Evolutionary conservation across 441 rosid genomes (phyloP).

Genomic region (Jatropha multifida): DNA sequence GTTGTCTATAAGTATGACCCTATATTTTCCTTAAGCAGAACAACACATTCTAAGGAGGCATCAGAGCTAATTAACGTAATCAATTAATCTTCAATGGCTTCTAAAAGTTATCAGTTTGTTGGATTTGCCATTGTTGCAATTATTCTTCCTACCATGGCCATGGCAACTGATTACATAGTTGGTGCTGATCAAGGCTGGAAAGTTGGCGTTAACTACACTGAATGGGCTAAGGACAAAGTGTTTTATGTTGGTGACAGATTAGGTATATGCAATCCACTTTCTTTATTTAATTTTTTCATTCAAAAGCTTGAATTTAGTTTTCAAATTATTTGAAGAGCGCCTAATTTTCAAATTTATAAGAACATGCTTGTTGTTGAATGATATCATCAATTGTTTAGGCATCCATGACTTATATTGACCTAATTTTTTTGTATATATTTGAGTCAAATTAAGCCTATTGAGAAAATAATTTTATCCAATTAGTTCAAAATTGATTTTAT

Average conservation of each 20-base stretch:
- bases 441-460: neutral
- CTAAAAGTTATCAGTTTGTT: conserved; percentile 9
- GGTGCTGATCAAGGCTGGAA: conserved; percentile 41
- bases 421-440: no score
- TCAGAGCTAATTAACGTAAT: neutral
- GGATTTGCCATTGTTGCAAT: conserved; percentile 24
- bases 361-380: no score
- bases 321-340: no score
- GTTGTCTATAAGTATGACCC: conserved; percentile 7
- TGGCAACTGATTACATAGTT: conserved; percentile 33
- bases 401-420: no score
- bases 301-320: no score
- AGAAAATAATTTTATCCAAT: no score
- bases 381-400: no score
- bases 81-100: conserved; percentile 27
- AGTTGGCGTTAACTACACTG: conserved; percentile 18
- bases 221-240: conserved; percentile 39
- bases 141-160: conserved; percentile 31
- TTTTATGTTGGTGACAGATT: conserved; percentile 42
- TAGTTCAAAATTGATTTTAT: no score
- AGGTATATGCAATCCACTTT: conserved; percentile 21
- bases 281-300: neutral
- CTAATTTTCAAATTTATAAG: no score
- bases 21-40: neutral
- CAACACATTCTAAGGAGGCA: neutral